Evolutionary conservation across 495 filamentous ascomycete species (phyloP).

Genomic region (Daldinia childiae): DNA sequence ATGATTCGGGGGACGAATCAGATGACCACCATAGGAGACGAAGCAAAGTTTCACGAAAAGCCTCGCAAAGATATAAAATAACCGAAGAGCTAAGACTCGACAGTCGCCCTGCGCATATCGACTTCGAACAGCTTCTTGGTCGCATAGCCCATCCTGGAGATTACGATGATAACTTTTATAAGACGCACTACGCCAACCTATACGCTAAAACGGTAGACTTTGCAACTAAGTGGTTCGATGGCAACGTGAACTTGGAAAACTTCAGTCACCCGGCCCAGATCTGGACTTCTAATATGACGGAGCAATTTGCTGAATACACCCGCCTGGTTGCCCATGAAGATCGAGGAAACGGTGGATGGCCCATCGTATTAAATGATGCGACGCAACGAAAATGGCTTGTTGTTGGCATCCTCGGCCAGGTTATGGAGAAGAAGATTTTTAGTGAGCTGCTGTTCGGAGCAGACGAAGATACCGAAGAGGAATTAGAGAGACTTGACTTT

Average conservation of each 20-base stretch:
- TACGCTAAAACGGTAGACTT: constrained; percentile 29
- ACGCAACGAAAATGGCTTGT: constrained; percentile 52
- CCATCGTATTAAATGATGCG: constrained; percentile 47
- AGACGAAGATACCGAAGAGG: constrained; percentile 28
- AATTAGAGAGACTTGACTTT: constrained; percentile 51
- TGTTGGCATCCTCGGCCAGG: constrained; percentile 52
- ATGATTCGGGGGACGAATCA: neutral
- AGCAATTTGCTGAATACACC: constrained; percentile 50
- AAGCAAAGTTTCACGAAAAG: neutral
- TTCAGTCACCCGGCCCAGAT: neutral
- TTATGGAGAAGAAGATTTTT: constrained; percentile 57
- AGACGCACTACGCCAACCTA: constrained; percentile 23
- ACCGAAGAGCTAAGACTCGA: neutral
- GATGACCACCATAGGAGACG: neutral
- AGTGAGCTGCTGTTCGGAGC: constrained; percentile 57
- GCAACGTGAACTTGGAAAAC: constrained; percentile 7
- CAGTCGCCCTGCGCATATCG: constrained; percentile 37
- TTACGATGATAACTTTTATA: constrained; percentile 40
- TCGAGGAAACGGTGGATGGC: constrained; percentile 51
- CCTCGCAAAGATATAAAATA: neutral
- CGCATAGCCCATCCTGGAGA: constrained; percentile 29
- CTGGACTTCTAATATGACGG: constrained; percentile 36
- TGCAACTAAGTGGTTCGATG: constrained; percentile 37
- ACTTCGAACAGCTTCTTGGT: constrained; percentile 29
- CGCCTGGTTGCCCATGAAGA: constrained; percentile 51